These are phyloP conservation scores for Anisodus tanguticus DNA, from an alignment of 257 asterid genomes.

Conservation along the genomic window DNA sequence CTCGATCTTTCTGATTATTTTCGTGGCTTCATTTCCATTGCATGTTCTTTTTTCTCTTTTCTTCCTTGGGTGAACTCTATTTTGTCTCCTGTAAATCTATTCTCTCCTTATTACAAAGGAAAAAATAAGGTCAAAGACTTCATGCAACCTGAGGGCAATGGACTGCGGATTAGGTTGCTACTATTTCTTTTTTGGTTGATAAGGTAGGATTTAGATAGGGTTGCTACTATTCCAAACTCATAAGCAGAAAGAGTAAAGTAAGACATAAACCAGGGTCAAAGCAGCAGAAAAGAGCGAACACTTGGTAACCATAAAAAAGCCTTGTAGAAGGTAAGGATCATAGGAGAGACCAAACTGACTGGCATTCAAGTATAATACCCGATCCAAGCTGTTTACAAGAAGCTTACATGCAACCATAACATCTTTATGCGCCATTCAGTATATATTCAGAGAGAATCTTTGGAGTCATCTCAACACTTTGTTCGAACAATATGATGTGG, in stretches of 20 bases:
- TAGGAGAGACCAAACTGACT: neutral
- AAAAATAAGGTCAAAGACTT: neutral
- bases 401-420: neutral
- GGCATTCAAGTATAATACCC: neutral
- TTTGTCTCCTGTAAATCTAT: neutral
- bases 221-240: neutral
- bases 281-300: neutral
- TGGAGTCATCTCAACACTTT: neutral
- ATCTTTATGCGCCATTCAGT: neutral
- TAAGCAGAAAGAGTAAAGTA: neutral
- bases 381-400: neutral
- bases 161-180: neutral
- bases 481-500: neutral
- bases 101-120: neutral
- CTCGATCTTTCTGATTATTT: neutral
- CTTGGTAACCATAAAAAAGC: neutral
- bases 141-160: neutral
- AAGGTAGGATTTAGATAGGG: neutral
- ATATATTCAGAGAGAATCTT: neutral
- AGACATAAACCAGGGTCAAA: neutral
- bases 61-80: neutral
- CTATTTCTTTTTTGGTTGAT: neutral
- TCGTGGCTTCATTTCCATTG: neutral
- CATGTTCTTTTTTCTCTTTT: neutral
- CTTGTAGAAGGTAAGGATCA: neutral